Evolutionary conservation across 1,139 yeast species (phyloP).

Genomic region (Debaryomyces nepalensis): DNA sequence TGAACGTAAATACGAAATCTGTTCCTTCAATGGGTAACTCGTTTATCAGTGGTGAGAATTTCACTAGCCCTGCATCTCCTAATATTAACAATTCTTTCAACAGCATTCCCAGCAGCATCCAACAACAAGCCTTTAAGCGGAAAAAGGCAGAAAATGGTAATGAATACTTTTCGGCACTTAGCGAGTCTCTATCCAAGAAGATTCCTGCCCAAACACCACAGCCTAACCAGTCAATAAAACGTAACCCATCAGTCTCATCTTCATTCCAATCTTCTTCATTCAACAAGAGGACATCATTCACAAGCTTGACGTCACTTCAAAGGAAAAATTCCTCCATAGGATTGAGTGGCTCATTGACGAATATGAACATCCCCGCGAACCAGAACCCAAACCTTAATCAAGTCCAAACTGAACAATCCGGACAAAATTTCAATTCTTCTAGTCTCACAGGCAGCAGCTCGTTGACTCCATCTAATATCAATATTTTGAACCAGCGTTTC

Average conservation of each 20-base stretch:
- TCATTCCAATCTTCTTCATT: conserved; percentile 28
- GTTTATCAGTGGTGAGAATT: conserved; percentile 20
- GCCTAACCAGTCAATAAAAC: conserved; percentile 18
- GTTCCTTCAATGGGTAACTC: conserved; percentile 32
- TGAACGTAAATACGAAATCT: conserved; percentile 22
- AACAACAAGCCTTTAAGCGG: conserved; percentile 41
- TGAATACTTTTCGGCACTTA: conserved; percentile 12
- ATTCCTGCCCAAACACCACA: conserved; percentile 17
- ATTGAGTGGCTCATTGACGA: conserved; percentile 27
- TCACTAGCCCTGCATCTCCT: conserved; percentile 17
- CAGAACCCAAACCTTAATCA: conserved; percentile 16
- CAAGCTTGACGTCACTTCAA: conserved; percentile 21
- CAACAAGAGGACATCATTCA: conserved; percentile 26
- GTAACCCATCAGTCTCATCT: conserved; percentile 24
- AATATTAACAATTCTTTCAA: conserved; percentile 1
- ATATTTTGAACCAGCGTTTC: conserved; percentile 32
- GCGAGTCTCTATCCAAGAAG: conserved; percentile 21
- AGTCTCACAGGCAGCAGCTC: conserved; percentile 20
- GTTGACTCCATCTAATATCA: conserved; percentile 34
- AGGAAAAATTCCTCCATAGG: conserved; percentile 23
- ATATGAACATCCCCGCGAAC: conserved; percentile 32
- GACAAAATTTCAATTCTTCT: conserved; percentile 4
- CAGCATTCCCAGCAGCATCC: conserved; percentile 16
- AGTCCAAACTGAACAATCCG: background rate
- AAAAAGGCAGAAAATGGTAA: conserved; percentile 43